Conservation (phyloP, 768 basidiomycete genomes). For the Lentinus tigrinus region DNA sequence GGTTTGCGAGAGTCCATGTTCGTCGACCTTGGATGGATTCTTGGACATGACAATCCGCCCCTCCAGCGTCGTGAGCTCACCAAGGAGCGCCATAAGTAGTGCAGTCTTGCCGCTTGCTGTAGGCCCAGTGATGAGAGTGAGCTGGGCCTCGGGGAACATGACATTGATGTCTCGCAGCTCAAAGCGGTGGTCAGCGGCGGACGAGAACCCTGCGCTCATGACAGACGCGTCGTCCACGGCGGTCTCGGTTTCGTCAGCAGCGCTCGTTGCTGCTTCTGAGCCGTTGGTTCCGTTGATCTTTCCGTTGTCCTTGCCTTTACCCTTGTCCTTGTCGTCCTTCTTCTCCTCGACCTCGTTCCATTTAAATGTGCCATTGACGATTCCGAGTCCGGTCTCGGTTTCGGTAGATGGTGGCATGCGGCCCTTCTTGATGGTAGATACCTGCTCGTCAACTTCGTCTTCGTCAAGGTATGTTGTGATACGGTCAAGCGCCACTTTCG, state of each 20-base stretch:
- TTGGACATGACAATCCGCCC: conserved; percentile 67
- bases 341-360: conserved; percentile 53
- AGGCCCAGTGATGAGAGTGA: conserved; percentile 74
- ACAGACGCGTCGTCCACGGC: conserved; percentile 22
- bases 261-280: not conserved
- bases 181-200: conserved; percentile 48
- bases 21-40: conserved; percentile 55
- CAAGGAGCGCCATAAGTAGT: conserved; percentile 68
- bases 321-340: conserved; percentile 27
- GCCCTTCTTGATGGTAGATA: conserved; percentile 52
- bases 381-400: conserved; percentile 40
- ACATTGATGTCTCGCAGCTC: conserved; percentile 67
- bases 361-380: conserved; percentile 50
- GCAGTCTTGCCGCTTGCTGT: conserved; percentile 86
- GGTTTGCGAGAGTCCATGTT: conserved; percentile 55
- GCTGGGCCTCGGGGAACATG: conserved; percentile 66
- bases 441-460: conserved; percentile 60
- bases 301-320: conserved; percentile 21
- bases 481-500: conserved; percentile 56
- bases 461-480: conserved; percentile 61
- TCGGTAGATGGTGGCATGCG: conserved; percentile 24
- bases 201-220: conserved; percentile 8
- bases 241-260: conserved; percentile 20
- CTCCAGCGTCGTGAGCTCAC: conserved; percentile 64
- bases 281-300: not conserved